Percentiles rank a stretch among this genome's conserved stretches.
Evolutionary conservation across 1,284 basidiomycete species (phyloP).

Genomic region (Tausonia pullulans): DNA sequence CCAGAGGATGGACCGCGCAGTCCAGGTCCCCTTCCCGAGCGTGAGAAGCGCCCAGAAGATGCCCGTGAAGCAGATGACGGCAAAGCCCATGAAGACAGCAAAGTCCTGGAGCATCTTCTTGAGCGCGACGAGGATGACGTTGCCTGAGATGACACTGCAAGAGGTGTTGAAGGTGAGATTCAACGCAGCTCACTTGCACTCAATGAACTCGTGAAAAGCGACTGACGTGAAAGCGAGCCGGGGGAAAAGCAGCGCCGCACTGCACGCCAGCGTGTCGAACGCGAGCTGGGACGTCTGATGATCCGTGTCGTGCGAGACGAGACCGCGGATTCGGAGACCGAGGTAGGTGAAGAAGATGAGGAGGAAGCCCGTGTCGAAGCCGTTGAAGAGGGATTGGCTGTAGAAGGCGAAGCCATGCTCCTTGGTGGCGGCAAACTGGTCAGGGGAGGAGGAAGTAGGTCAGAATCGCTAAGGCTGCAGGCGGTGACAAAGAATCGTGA

Average conservation of each 20-base stretch:
- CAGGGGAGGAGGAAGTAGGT: background rate
- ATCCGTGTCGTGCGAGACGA: slow-evolving; percentile 41
- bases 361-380: slow-evolving; percentile 75
- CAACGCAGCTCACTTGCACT: too few relatives aligned
- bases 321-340: slow-evolving; percentile 52
- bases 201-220: too few relatives aligned
- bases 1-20: slow-evolving; percentile 41
- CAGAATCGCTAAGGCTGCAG: background rate
- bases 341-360: slow-evolving; percentile 60
- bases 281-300: slow-evolving; percentile 50
- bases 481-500: slow-evolving; percentile 26
- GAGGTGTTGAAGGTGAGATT: slow-evolving; percentile 23
- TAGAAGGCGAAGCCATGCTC: slow-evolving; percentile 50
- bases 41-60: slow-evolving; percentile 72
- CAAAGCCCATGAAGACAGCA: slow-evolving; percentile 70
- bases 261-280: slow-evolving; percentile 72
- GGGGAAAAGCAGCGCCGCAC: slow-evolving; percentile 76
- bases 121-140: slow-evolving; percentile 55
- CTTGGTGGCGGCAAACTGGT: slow-evolving; percentile 31
- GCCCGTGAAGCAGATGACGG: slow-evolving; percentile 58
- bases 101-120: slow-evolving; percentile 36
- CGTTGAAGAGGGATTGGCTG: slow-evolving; percentile 43
- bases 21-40: slow-evolving; percentile 57
- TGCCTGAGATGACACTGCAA: slow-evolving; percentile 76
- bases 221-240: slow-evolving; percentile 62